A percentile compares a stretch with the other conserved stretches of the same genome.
Conservation (phyloP, 208 protist genomes). For the Acanthamoeba comandoni region DNA sequence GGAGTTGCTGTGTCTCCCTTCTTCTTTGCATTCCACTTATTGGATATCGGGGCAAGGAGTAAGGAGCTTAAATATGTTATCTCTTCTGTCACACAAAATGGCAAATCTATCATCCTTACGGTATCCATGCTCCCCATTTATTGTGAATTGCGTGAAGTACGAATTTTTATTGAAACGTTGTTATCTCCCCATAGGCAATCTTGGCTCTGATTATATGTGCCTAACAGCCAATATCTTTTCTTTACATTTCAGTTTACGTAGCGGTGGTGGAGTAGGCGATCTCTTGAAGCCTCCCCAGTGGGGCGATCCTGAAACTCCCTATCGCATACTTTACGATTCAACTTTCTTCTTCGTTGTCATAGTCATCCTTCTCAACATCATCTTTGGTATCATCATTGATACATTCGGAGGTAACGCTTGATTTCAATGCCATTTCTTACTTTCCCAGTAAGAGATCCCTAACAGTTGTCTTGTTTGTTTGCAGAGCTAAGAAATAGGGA, state of each 20-base stretch:
- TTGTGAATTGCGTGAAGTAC: too few relatives aligned
- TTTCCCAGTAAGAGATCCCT: neutral
- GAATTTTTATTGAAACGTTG: neutral
- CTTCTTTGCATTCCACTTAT: conserved; percentile 75
- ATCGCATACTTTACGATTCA: conserved; percentile 89
- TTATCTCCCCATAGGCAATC: neutral
- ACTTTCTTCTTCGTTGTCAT: conserved; percentile 94
- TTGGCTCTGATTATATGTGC: conserved; percentile 51
- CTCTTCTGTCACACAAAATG: conserved; percentile 74
- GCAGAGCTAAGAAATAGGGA: conserved; percentile 25
- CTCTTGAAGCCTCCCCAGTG: conserved; percentile 52
- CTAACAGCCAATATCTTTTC: too few relatives aligned
- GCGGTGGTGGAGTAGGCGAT: conserved; percentile 85
- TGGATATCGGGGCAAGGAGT: conserved; percentile 72
- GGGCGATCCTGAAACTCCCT: conserved; percentile 55
- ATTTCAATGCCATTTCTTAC: too few relatives aligned
- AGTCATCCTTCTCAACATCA: conserved; percentile 94
- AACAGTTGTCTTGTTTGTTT: neutral
- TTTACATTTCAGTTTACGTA: conserved; percentile 80
- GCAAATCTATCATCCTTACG: conserved; percentile 73
- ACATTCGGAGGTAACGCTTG: conserved; percentile 88
- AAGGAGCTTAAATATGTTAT: conserved; percentile 75
- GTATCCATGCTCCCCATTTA: neutral
- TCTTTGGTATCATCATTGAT: conserved; percentile 96
- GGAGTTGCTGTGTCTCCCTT: conserved; percentile 62